Percentiles rank a stretch among this genome's conserved stretches.
These are phyloP conservation scores for Barnettozyma hawaiiensis DNA, from an alignment of 1,139 yeast species.

Conservation along the genomic window DNA sequence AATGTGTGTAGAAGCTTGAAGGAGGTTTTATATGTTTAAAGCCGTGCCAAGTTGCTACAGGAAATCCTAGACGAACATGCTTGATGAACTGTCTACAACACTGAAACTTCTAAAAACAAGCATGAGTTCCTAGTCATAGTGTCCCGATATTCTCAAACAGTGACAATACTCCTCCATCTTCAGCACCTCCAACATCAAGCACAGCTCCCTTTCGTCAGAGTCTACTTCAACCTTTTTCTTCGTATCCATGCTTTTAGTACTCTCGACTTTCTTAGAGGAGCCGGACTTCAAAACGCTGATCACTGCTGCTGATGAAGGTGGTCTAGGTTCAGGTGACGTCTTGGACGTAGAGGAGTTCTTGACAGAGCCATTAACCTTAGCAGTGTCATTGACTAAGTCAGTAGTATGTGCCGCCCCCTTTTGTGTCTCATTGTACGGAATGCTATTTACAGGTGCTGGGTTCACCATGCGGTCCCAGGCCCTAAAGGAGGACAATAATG, in stretches of 20 bases:
- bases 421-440: not conserved
- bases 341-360: not conserved
- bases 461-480: slow-evolving; percentile 31
- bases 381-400: not conserved
- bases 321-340: not conserved
- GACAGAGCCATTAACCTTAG: not conserved
- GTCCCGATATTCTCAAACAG: slow-evolving; percentile 1
- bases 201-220: slow-evolving; percentile 32
- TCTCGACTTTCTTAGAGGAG: not conserved
- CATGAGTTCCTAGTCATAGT: not conserved
- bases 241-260: not conserved
- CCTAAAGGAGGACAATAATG: slow-evolving; percentile 24
- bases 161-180: slow-evolving; percentile 21
- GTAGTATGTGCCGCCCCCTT: slow-evolving; percentile 25
- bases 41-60: too few species aligned
- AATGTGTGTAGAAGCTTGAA: too few species aligned
- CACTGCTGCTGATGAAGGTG: not conserved
- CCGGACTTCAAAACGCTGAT: not conserved
- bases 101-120: too few species aligned
- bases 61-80: too few species aligned
- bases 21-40: too few species aligned
- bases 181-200: slow-evolving; percentile 28
- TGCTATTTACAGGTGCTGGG: slow-evolving; percentile 28
- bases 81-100: too few species aligned
- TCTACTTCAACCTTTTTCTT: not conserved